Percentiles rank a stretch among this genome's conserved stretches.
Conservation (phyloP, 2,329 filamentous ascomycete species). For the Tolypocladium ovalisporum region DNA sequence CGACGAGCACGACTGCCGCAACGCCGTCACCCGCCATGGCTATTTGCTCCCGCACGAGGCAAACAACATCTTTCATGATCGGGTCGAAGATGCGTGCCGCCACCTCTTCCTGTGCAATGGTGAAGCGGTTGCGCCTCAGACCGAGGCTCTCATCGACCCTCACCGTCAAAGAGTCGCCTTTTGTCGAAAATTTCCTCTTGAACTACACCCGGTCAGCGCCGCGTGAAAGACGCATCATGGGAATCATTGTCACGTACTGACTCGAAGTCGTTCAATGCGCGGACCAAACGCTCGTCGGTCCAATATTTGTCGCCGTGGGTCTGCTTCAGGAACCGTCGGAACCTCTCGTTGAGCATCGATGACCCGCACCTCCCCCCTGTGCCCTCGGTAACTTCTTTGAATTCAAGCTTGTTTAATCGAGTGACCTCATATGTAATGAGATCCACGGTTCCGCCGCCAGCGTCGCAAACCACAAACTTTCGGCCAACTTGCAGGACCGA, state of each 20-base stretch:
- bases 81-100: conserved; percentile 42
- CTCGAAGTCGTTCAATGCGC: conserved; percentile 33
- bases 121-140: conserved; percentile 17
- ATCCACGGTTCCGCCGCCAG: conserved; percentile 43
- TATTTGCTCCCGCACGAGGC: conserved; percentile 29
- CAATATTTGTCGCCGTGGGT: conserved; percentile 31
- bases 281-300: conserved; percentile 28
- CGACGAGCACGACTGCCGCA: conserved; percentile 33
- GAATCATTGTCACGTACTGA: conserved; percentile 11
- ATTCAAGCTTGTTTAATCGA: conserved; percentile 27
- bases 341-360: conserved; percentile 36
- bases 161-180: conserved; percentile 24
- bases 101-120: conserved; percentile 45
- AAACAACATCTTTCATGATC: conserved; percentile 30
- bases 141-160: conserved; percentile 21
- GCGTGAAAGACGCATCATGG: neutral
- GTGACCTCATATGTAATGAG: conserved; percentile 41
- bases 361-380: conserved; percentile 39
- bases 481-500: conserved; percentile 31
- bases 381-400: conserved; percentile 37
- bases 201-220: conserved; percentile 14
- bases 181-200: conserved; percentile 25
- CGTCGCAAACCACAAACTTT: conserved; percentile 41
- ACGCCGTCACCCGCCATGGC: conserved; percentile 22
- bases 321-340: conserved; percentile 30